phyloP scores from a whole-genome alignment of 768 basidiomycete genomes.

The Lyophyllum semitale region DNA sequence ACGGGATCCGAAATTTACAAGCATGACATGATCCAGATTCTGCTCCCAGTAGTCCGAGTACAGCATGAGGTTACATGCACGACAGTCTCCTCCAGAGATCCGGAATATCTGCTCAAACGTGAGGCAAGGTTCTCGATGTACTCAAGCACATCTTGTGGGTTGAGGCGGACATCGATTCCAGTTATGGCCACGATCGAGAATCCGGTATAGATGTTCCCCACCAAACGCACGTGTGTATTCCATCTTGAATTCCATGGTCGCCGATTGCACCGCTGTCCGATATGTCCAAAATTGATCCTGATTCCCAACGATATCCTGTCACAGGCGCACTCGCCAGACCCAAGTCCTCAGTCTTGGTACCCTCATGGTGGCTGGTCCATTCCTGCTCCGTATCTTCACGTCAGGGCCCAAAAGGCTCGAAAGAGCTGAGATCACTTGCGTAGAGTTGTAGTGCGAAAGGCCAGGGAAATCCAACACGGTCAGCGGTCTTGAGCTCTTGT shows the following conservation, averaged over 20 bases:
- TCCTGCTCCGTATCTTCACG: background rate
- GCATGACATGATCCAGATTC: background rate
- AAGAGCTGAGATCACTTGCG: background rate
- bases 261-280: background rate
- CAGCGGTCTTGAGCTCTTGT: too few relatives aligned
- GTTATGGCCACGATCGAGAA: too few relatives aligned
- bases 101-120: background rate
- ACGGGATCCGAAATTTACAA: background rate
- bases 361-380: background rate
- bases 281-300: background rate
- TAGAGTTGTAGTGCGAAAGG: background rate
- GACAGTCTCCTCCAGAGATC: background rate
- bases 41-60: background rate
- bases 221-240: background rate
- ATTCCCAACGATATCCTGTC: background rate
- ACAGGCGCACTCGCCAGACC: background rate
- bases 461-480: background rate
- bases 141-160: too few relatives aligned
- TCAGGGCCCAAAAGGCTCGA: constrained; percentile 9
- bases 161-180: too few relatives aligned
- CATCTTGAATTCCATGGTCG: background rate
- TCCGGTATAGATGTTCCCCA: background rate
- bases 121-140: too few relatives aligned
- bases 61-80: background rate
- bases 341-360: background rate